Evolutionary conservation across 1,139 yeast genomes (phyloP).

Genomic region (Lodderomyces margitis): DNA sequence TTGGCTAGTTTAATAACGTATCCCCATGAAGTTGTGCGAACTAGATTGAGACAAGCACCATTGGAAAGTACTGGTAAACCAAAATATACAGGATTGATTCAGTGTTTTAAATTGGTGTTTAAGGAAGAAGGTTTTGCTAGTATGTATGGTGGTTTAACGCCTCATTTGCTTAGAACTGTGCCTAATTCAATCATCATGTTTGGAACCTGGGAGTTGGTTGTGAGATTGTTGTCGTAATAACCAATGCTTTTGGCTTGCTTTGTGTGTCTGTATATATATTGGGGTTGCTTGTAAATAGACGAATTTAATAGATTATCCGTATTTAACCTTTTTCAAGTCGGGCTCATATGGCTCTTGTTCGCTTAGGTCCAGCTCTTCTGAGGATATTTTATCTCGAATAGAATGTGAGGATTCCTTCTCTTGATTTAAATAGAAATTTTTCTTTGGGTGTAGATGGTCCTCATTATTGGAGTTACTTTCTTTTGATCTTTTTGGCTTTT

Average conservation of each 20-base stretch:
- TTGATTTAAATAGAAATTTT: background rate
- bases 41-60: conserved; percentile 95
- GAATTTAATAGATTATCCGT: conserved; percentile 5
- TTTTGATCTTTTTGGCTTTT: conserved; percentile 7
- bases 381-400: background rate
- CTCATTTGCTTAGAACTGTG: conserved; percentile 93
- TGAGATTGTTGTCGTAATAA: conserved; percentile 54
- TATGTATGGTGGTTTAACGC: conserved; percentile 97
- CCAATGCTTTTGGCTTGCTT: background rate
- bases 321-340: conserved; percentile 9
- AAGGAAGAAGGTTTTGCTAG: conserved; percentile 91
- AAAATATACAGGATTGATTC: conserved; percentile 86
- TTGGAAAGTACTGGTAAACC: conserved; percentile 66
- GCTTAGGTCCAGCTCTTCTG: background rate
- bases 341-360: conserved; percentile 9
- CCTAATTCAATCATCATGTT: conserved; percentile 98
- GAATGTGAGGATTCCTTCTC: background rate
- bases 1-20: conserved; percentile 90
- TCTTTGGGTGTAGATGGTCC: too few relatives aligned
- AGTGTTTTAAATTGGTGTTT: conserved; percentile 76
- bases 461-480: background rate
- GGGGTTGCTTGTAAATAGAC: conserved; percentile 14
- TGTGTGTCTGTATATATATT: conserved; percentile 8
- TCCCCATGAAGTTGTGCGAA: conserved; percentile 97
- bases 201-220: conserved; percentile 97